Evolutionary conservation across 208 protist genomes (phyloP).

Genomic region (Trypanosoma caninum): DNA sequence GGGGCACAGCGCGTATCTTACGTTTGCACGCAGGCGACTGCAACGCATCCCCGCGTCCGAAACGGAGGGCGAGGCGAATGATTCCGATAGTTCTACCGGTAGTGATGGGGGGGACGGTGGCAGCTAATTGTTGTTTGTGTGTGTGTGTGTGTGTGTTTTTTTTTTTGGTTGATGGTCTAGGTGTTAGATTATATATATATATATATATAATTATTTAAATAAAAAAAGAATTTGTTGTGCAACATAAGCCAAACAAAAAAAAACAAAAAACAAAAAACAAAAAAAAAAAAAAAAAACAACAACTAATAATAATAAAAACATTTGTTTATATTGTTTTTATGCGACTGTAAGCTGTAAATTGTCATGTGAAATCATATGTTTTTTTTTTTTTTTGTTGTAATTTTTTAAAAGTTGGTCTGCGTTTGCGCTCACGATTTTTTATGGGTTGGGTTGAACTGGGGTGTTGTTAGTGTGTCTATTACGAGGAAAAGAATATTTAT

Average conservation of each 20-base stretch:
- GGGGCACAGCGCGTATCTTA: slow-evolving; percentile 92
- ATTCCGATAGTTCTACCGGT: background rate
- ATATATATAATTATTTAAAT: background rate
- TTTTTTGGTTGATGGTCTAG: background rate
- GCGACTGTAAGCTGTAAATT: no score
- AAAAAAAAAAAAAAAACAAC: slow-evolving; percentile 1
- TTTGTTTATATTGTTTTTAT: no score
- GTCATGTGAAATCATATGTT: background rate
- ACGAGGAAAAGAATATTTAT: no score
- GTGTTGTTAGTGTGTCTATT: no score
- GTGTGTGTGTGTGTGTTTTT: background rate
- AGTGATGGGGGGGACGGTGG: slow-evolving; percentile 4
- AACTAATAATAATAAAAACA: background rate
- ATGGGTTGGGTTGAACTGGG: no score
- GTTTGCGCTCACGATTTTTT: no score
- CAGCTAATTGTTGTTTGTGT: background rate
- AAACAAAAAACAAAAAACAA: background rate
- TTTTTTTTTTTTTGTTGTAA: background rate
- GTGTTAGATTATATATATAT: slow-evolving; percentile 1
- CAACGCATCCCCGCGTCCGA: slow-evolving; percentile 20
- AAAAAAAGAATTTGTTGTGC: no score
- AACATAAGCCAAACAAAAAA: no score
- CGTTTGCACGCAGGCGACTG: slow-evolving; percentile 79
- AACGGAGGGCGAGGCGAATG: slow-evolving; percentile 6
- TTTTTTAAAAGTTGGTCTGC: no score